A percentile compares a stretch with the other conserved stretches of the same genome.
phyloP scores from a whole-genome alignment of 768 basidiomycete genomes.

The Boletus vinaceobasis region DNA sequence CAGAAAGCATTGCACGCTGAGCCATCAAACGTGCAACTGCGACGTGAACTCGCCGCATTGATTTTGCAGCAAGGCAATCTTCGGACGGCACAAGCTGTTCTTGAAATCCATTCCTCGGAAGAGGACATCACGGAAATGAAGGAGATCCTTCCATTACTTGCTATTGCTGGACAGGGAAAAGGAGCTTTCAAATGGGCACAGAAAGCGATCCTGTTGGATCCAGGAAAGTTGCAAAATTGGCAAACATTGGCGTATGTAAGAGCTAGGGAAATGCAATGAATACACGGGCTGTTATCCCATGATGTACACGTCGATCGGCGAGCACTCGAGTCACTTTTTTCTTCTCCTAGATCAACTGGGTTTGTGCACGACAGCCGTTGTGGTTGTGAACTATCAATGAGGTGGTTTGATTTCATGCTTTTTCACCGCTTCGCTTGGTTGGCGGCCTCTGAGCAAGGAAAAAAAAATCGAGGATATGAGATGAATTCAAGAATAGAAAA shows the following conservation, averaged over 20 bases:
- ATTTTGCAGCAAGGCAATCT: slow-evolving; percentile 46
- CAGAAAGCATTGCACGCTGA: slow-evolving; percentile 58
- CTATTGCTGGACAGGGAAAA: slow-evolving; percentile 38
- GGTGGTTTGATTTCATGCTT: not conserved
- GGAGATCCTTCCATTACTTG: slow-evolving; percentile 47
- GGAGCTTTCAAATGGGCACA: slow-evolving; percentile 49
- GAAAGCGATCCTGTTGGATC: slow-evolving; percentile 56
- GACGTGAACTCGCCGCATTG: slow-evolving; percentile 55
- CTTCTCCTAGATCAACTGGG: not conserved
- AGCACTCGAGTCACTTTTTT: not conserved
- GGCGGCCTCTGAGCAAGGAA: slow-evolving; percentile 35
- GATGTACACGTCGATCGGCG: not conserved
- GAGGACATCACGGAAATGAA: slow-evolving; percentile 37
- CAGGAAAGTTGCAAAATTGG: slow-evolving; percentile 53
- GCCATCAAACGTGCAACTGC: slow-evolving; percentile 47
- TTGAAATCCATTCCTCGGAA: slow-evolving; percentile 32
- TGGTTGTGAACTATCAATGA: not conserved
- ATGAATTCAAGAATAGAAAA: not conserved
- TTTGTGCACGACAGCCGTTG: not conserved
- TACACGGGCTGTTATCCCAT: slow-evolving; percentile 3
- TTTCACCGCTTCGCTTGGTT: slow-evolving; percentile 39
- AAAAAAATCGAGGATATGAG: slow-evolving; percentile 4
- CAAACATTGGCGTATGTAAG: slow-evolving; percentile 55
- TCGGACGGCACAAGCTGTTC: slow-evolving; percentile 45
- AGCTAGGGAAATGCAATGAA: slow-evolving; percentile 25